These are phyloP conservation scores for Penicilliopsis zonata DNA, from an alignment of 495 filamentous ascomycete genomes.

Conservation along the genomic window DNA sequence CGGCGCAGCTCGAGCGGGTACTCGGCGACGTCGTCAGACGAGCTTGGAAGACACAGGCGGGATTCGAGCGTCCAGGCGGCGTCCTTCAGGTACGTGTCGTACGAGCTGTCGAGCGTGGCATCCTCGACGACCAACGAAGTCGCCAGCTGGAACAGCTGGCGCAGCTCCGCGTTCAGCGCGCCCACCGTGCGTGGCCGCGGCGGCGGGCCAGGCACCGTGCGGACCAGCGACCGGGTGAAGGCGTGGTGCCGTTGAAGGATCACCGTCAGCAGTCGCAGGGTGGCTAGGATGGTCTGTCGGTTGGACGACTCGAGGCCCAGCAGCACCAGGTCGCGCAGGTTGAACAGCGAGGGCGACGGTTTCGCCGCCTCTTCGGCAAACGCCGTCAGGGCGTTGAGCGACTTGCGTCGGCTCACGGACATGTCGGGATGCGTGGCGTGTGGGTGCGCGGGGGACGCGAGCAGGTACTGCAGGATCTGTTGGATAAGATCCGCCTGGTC, in stretches of 20 bases:
- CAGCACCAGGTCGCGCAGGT: conserved; percentile 80
- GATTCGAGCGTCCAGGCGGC: conserved; percentile 64
- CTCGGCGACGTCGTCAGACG: conserved; percentile 12
- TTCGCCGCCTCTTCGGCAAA: conserved; percentile 50
- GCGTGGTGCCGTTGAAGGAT: conserved; percentile 79
- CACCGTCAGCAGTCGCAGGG: conserved; percentile 70
- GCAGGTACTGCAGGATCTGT: conserved; percentile 83
- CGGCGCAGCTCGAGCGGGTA: conserved; percentile 37
- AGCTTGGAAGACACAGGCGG: conserved; percentile 36
- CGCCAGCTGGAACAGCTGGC: conserved; percentile 59
- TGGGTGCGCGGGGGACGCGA: conserved; percentile 52
- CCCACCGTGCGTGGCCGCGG: conserved; percentile 60
- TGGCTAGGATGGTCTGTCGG: conserved; percentile 78
- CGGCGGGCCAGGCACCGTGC: conserved; percentile 48
- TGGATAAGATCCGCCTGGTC: conserved; percentile 88
- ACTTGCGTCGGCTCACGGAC: conserved; percentile 64
- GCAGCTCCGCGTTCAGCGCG: conserved; percentile 68
- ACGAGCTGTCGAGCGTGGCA: conserved; percentile 62
- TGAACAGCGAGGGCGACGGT: conserved; percentile 80
- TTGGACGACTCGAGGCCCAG: conserved; percentile 75
- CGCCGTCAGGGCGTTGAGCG: conserved; percentile 73
- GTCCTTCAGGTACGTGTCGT: conserved; percentile 75
- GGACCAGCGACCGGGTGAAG: conserved; percentile 66
- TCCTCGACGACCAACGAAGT: conserved; percentile 60
- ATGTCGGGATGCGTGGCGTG: conserved; percentile 41